phyloP scores from a whole-genome alignment of 495 filamentous ascomycete genomes.

The Xanthoparmelia taractica region DNA sequence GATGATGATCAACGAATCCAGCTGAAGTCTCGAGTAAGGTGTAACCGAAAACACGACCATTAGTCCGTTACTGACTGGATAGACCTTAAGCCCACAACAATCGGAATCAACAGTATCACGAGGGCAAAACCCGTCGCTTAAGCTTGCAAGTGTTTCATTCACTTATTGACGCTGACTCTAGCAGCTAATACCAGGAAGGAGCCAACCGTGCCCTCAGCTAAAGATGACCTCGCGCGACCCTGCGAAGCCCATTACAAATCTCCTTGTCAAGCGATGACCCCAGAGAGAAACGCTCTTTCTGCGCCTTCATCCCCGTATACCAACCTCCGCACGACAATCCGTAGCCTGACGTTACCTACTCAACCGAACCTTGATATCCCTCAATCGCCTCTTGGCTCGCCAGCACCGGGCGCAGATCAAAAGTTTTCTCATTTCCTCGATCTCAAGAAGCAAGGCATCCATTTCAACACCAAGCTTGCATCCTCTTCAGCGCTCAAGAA shows the following conservation, averaged over 20 bases:
- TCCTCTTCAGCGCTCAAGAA: conserved; percentile 66
- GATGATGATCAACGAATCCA: not conserved
- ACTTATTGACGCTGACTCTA: not conserved
- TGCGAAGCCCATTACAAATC: conserved; percentile 43
- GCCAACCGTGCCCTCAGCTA: conserved; percentile 1
- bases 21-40: conserved; percentile 15
- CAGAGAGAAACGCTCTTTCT: conserved; percentile 22
- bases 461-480: conserved; percentile 83
- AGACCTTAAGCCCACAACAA: conserved; percentile 15
- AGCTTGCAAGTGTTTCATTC: not conserved
- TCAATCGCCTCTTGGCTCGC: conserved; percentile 71
- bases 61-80: conserved; percentile 16
- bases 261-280: conserved; percentile 24
- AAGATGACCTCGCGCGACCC: conserved; percentile 10
- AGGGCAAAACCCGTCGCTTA: not conserved
- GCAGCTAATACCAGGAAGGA: conserved; percentile 15
- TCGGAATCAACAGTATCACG: not conserved
- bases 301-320: conserved; percentile 64
- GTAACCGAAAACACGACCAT: not conserved
- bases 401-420: conserved; percentile 51
- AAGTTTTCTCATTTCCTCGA: conserved; percentile 80
- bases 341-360: conserved; percentile 78
- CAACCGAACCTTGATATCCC: conserved; percentile 74
- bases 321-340: conserved; percentile 55
- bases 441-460: conserved; percentile 75